phyloP scores from a whole-genome alignment of 1,139 yeast species.

The Pichia sp. region DNA sequence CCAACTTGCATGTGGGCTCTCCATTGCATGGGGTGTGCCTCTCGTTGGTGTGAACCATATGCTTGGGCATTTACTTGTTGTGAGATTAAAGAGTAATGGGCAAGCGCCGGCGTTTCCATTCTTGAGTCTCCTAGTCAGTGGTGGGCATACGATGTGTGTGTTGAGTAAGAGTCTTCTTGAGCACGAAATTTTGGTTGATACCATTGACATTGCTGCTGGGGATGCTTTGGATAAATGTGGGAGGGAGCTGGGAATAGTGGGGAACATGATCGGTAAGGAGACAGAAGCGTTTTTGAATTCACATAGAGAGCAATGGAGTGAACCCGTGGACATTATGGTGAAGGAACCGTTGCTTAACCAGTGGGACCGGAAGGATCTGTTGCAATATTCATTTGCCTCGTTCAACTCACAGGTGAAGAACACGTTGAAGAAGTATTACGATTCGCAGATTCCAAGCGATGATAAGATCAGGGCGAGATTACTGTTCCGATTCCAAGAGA shows the following conservation, averaged over 20 bases:
- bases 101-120: slow-evolving; percentile 62
- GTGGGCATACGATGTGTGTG: slow-evolving; percentile 93
- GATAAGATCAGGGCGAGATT: slow-evolving; percentile 31
- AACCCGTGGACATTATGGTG: slow-evolving; percentile 31
- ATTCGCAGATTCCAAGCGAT: slow-evolving; percentile 16
- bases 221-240: slow-evolving; percentile 94
- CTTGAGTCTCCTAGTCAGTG: slow-evolving; percentile 73
- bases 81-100: slow-evolving; percentile 46
- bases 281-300: slow-evolving; percentile 51
- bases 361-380: slow-evolving; percentile 35
- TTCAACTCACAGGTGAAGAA: slow-evolving; percentile 53
- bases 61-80: slow-evolving; percentile 83
- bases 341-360: slow-evolving; percentile 50
- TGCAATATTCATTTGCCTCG: slow-evolving; percentile 73
- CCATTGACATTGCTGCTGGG: slow-evolving; percentile 87
- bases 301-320: slow-evolving; percentile 20
- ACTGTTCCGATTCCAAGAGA: slow-evolving; percentile 58
- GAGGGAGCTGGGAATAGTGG: slow-evolving; percentile 68
- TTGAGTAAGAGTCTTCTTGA: slow-evolving; percentile 49
- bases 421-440: slow-evolving; percentile 22
- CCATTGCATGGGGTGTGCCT: slow-evolving; percentile 72
- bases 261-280: slow-evolving; percentile 82
- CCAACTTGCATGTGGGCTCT: slow-evolving; percentile 78
- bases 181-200: slow-evolving; percentile 69
- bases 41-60: slow-evolving; percentile 91